Evolutionary conservation across 805 yeast genomes (phyloP).

Genomic region (Starmerella vaccinii): DNA sequence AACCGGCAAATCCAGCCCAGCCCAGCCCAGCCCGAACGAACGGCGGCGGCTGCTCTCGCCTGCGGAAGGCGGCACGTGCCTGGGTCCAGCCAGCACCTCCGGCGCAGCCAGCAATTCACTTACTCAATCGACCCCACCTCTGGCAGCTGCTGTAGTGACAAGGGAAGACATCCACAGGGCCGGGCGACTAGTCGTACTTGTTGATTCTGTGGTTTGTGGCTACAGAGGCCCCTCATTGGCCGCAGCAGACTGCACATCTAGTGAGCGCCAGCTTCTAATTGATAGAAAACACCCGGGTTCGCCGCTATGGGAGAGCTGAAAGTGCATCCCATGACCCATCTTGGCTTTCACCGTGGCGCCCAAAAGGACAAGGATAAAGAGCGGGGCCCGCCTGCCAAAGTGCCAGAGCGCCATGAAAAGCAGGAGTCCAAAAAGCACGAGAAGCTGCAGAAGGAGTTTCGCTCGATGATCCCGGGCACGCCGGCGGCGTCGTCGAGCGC

Average conservation of each 20-base stretch:
- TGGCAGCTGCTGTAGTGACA: not conserved
- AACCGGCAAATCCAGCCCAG: no score
- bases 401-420: not conserved
- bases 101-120: not conserved
- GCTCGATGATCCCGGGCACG: slow-evolving; percentile 1
- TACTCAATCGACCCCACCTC: not conserved
- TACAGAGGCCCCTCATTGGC: slow-evolving; percentile 7
- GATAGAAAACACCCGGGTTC: no score
- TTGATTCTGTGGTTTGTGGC: slow-evolving; percentile 6
- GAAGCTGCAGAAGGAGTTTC: slow-evolving; percentile 4
- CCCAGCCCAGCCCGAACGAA: not conserved
- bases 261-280: not conserved
- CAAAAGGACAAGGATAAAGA: slow-evolving; percentile 6
- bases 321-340: slow-evolving; percentile 2
- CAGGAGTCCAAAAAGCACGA: not conserved
- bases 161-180: slow-evolving; percentile 3
- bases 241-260: slow-evolving; percentile 1
- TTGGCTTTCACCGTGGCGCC: slow-evolving; percentile 5
- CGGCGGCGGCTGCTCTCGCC: not conserved
- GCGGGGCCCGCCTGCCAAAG: not conserved
- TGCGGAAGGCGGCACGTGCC: not conserved
- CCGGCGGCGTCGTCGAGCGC: not conserved
- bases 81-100: not conserved
- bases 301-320: slow-evolving; percentile 4
- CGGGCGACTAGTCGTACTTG: not conserved